Evolutionary conservation across 805 yeast species (phyloP), one percentile per base, ranked within the genome.

Genomic region (Lipomyces spencermartinsiae): DNA sequence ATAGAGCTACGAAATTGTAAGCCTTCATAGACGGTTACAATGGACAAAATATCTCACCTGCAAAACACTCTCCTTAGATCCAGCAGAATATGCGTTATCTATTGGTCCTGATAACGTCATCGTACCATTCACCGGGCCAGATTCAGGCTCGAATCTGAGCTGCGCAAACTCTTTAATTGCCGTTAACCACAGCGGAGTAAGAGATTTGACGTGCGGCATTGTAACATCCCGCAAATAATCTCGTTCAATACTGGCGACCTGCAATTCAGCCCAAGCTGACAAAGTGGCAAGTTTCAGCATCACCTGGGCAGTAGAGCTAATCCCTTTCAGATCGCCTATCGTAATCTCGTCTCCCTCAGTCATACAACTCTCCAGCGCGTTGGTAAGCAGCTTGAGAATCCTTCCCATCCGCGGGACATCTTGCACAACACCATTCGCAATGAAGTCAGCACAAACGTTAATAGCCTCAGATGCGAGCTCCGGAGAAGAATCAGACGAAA

Each of bases 131-230:
- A 9, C 49, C 10, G 49, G 49, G 19, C 62, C 65, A 16, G 64
- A 46, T 19, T 78, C 84, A 4, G 83, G 82, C 61, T 81, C 83
- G 73, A 89, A 90, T 73, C 86, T 88, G 43, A 87, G 75, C 73
- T 87, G 83, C 0, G 97, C 89, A 74, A 83, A 91, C 66, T 93
- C 97, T 62, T 91, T 84, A 66, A 95, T 77, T 0, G 90, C 83
- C 4, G 89, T 80, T 4, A 91, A 83, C 98, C 98, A 95, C 62
- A 92, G 78, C 0, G 97, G 91, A 0, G 87, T 84, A 65, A 95
- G 82, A 22, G 85, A 77, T 4, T 82, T 83, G 62, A 87, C 82
- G 74, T 91, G 89, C 39, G 87, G 86, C 19, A 80, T 65, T 3
- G 80, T 75, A 2, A 81, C 74, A 10, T 75, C 80, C 4, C 58